A percentile compares a stretch with the other conserved stretches of the same genome.
Conservation (phyloP, 192 early-diverging fungal species). For the Umbelopsis ramanniana region DNA sequence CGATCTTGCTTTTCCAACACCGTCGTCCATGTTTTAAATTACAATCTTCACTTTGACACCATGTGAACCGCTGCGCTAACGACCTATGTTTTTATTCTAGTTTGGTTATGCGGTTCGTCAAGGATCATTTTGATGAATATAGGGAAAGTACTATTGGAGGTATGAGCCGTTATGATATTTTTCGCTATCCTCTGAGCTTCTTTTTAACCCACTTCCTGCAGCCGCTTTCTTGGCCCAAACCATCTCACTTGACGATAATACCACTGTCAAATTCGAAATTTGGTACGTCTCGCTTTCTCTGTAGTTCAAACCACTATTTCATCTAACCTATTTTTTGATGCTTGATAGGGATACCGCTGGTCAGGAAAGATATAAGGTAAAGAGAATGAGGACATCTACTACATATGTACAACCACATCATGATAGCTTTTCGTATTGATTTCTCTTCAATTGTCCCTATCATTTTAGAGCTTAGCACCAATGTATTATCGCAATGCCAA, state of each 20-base stretch:
- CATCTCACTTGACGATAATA: conserved; percentile 82
- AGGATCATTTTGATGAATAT: conserved; percentile 92
- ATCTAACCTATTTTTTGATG: background rate
- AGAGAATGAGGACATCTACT: background rate
- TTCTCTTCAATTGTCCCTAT: background rate
- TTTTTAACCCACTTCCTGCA: conserved; percentile 24
- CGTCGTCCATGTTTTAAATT: background rate
- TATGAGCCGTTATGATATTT: conserved; percentile 25
- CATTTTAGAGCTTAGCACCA: conserved; percentile 63
- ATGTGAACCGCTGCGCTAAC: background rate
- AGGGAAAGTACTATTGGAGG: conserved; percentile 92
- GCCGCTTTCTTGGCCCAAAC: conserved; percentile 81
- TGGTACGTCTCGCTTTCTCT: conserved; percentile 54
- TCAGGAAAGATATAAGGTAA: conserved; percentile 73
- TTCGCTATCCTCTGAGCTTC: too few relatives aligned
- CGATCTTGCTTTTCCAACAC: background rate
- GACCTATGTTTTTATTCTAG: conserved; percentile 35
- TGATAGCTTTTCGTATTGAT: background rate
- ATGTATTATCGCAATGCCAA: conserved; percentile 79
- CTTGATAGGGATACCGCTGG: conserved; percentile 69
- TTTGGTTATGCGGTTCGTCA: conserved; percentile 86
- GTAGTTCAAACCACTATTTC: too few relatives aligned
- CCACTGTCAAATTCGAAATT: conserved; percentile 93
- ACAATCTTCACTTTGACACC: background rate
- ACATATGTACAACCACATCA: background rate